These are phyloP conservation scores for Alternaria atra DNA, from an alignment of 2,329 filamentous ascomycete genomes.

Conservation along the genomic window DNA sequence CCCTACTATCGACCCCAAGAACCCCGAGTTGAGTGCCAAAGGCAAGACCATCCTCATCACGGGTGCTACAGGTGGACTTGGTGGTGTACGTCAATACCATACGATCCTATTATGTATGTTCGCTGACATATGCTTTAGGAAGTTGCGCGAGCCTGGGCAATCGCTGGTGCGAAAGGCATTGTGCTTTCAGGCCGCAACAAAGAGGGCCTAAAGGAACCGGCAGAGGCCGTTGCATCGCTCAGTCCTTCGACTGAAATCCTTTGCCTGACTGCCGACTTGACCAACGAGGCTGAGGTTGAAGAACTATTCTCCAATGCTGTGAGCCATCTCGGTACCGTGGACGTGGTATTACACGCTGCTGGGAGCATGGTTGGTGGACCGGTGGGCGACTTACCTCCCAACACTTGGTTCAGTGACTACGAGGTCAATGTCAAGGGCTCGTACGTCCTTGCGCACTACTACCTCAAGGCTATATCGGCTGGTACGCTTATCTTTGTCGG, in stretches of 20 bases:
- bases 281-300: constrained; percentile 25
- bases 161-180: constrained; percentile 34
- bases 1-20: constrained; percentile 24
- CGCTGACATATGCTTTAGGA: constrained; percentile 4
- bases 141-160: constrained; percentile 35
- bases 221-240: constrained; percentile 19
- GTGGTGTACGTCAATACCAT: constrained; percentile 1
- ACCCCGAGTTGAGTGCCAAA: constrained; percentile 20
- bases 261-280: constrained; percentile 30
- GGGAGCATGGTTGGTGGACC: constrained; percentile 18
- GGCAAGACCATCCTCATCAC: constrained; percentile 34
- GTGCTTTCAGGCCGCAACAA: constrained; percentile 34
- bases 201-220: constrained; percentile 28
- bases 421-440: constrained; percentile 29
- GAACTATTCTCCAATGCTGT: constrained; percentile 15
- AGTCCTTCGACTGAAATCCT: constrained; percentile 30
- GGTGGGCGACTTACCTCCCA: neutral
- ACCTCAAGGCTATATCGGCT: constrained; percentile 2
- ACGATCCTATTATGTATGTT: neutral
- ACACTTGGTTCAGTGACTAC: constrained; percentile 21
- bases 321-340: neutral
- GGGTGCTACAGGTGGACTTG: constrained; percentile 29
- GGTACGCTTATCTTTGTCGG: constrained; percentile 29
- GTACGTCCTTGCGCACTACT: constrained; percentile 25
- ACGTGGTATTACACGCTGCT: neutral